Conservation (phyloP, 495 filamentous ascomycete species). For the Neohortaea acidophila region DNA sequence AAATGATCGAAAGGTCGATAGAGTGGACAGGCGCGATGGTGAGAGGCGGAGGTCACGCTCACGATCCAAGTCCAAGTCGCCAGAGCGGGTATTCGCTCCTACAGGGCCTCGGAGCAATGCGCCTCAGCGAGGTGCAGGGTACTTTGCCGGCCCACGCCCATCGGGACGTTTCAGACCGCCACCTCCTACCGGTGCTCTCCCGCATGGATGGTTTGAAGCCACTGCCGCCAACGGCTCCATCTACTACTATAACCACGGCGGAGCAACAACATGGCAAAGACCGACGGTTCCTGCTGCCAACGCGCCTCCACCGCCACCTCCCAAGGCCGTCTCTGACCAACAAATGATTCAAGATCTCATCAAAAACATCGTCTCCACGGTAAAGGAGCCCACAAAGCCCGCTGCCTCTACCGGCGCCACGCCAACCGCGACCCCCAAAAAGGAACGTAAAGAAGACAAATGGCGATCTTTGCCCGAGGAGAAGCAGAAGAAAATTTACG, state of each 20-base stretch:
- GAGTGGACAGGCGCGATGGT: conserved; percentile 39
- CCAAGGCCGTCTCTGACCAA: conserved; percentile 50
- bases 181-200: conserved; percentile 44
- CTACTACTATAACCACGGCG: conserved; percentile 68
- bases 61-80: conserved; percentile 37
- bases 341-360: conserved; percentile 70
- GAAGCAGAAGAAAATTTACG: conserved; percentile 85
- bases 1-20: conserved; percentile 47
- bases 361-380: conserved; percentile 57
- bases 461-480: conserved; percentile 67
- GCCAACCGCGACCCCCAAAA: conserved; percentile 34
- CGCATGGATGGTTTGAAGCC: conserved; percentile 66
- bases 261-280: conserved; percentile 62
- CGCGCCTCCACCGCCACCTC: conserved; percentile 42
- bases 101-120: conserved; percentile 52
- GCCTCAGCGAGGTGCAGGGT: conserved; percentile 45
- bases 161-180: conserved; percentile 32
- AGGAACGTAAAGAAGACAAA: conserved; percentile 59
- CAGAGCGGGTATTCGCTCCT: conserved; percentile 41
- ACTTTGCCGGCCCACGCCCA: conserved; percentile 43
- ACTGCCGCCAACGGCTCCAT: conserved; percentile 47
- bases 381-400: conserved; percentile 44
- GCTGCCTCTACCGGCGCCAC: conserved; percentile 37
- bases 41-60: conserved; percentile 35
- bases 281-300: conserved; percentile 49